A percentile compares a stretch with the other conserved stretches of the same genome.
Evolutionary conservation across 2,329 filamentous ascomycete species (phyloP).

Genomic region (Microsporum canis): DNA sequence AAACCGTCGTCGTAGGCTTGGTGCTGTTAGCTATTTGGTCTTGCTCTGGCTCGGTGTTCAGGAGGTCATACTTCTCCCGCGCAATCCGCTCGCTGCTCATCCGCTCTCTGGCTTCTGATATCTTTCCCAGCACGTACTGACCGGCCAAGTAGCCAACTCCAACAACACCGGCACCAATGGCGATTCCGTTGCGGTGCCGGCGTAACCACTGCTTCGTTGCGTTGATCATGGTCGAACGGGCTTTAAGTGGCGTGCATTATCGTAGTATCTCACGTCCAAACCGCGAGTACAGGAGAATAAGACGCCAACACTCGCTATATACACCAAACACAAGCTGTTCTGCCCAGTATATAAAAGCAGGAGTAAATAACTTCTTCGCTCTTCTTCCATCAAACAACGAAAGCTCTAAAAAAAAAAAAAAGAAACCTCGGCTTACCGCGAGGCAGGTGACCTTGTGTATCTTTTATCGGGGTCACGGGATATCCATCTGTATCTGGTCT

Average conservation of each 20-base stretch:
- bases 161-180: constrained; percentile 74
- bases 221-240: constrained; percentile 42
- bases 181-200: constrained; percentile 81
- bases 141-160: constrained; percentile 85
- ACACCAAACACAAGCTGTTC: too few relatives aligned
- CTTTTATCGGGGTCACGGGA: neutral
- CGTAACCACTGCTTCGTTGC: constrained; percentile 82
- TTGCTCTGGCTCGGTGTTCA: neutral
- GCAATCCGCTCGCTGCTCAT: constrained; percentile 94
- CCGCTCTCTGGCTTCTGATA: constrained; percentile 85
- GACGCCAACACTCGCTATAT: too few relatives aligned
- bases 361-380: too few relatives aligned
- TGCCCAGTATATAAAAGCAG: too few relatives aligned
- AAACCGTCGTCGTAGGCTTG: constrained; percentile 82
- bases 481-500: neutral
- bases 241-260: neutral
- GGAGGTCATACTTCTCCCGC: constrained; percentile 72
- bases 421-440: neutral
- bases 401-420: too few relatives aligned
- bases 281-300: too few relatives aligned
- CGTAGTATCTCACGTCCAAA: neutral
- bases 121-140: constrained; percentile 84
- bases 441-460: neutral
- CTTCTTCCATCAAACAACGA: too few relatives aligned
- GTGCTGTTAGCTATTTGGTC: neutral